phyloP scores from a whole-genome alignment of 192 early-diverging fungal species.

The Spizellomyces punctatus region DNA sequence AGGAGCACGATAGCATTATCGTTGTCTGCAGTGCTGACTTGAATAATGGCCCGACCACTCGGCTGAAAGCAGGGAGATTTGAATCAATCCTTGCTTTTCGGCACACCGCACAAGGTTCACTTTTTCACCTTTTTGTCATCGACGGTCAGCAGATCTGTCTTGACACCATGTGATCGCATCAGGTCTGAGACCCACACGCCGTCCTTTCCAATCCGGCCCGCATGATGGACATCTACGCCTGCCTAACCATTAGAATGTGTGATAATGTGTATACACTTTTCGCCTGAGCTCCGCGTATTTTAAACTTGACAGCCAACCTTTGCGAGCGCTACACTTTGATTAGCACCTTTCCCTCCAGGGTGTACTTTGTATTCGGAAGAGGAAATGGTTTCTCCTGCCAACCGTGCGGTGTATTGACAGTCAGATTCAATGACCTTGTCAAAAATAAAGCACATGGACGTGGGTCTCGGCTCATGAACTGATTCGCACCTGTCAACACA shows the following conservation, averaged over 20 bases:
- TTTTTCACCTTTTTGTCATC: conserved; percentile 37
- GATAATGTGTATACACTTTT: not conserved
- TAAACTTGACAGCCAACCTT: conserved; percentile 40
- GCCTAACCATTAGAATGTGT: conserved; percentile 42
- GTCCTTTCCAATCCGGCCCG: conserved; percentile 83
- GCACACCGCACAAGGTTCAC: not conserved
- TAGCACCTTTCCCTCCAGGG: conserved; percentile 84
- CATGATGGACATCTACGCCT: conserved; percentile 68
- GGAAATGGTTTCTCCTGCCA: conserved; percentile 49
- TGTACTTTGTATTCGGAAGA: conserved; percentile 54
- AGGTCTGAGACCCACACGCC: conserved; percentile 74
- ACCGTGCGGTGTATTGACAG: not conserved
- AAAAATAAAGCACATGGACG: not conserved
- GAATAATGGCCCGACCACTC: conserved; percentile 86
- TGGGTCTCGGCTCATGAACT: too few species aligned
- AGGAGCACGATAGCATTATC: conserved; percentile 89
- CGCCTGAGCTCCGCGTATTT: not conserved
- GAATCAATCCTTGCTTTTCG: conserved; percentile 3
- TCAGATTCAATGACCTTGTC: not conserved
- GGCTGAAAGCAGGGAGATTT: conserved; percentile 34
- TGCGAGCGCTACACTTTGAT: conserved; percentile 85
- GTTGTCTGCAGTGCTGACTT: conserved; percentile 65
- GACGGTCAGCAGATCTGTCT: conserved; percentile 61
- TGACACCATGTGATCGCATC: conserved; percentile 65
- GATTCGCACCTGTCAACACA: conserved; percentile 47